A percentile compares a stretch with the other conserved stretches of the same genome.
Evolutionary conservation across 73 alveolate genomes (phyloP).

Genomic region (Halteria grandinella): DNA sequence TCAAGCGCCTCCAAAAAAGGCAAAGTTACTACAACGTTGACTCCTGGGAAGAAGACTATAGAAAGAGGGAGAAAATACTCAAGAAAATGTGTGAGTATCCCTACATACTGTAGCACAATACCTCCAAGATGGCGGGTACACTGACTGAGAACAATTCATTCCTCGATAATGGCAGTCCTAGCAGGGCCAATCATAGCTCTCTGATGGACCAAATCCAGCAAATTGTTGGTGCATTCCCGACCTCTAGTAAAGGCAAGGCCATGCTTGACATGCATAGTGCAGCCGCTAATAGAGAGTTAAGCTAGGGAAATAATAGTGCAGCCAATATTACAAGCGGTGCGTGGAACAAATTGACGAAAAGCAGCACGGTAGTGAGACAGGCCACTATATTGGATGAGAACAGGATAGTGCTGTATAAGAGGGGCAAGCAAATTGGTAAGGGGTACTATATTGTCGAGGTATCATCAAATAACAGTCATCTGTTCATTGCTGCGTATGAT

Average conservation of each 20-base stretch:
- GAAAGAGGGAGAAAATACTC: conserved; percentile 46
- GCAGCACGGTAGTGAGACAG: conserved; percentile 6
- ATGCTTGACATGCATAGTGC: no score
- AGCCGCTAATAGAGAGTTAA: neutral
- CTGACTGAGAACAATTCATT: neutral
- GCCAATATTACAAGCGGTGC: conserved; percentile 43
- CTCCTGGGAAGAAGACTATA: conserved; percentile 56
- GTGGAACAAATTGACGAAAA: conserved; percentile 37
- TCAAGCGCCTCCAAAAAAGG: conserved; percentile 58
- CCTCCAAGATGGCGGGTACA: neutral
- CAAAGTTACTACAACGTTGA: conserved; percentile 31
- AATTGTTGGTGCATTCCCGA: conserved; percentile 23
- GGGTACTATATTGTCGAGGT: conserved; percentile 58
- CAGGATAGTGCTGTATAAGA: conserved; percentile 50
- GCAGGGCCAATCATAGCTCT: no score
- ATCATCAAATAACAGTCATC: conserved; percentile 19
- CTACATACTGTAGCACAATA: conserved; percentile 8
- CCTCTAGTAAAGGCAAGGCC: no score
- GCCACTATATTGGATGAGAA: conserved; percentile 48
- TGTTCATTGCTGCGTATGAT: conserved; percentile 58
- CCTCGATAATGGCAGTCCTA: neutral
- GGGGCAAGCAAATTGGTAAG: conserved; percentile 39
- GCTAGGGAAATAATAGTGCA: neutral
- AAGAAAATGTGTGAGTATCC: conserved; percentile 66
- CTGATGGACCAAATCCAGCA: no score